Base-by-base conservation (phyloP, 2,329 filamentous ascomycete genomes). In the Calonectria pauciramosa region DNA sequence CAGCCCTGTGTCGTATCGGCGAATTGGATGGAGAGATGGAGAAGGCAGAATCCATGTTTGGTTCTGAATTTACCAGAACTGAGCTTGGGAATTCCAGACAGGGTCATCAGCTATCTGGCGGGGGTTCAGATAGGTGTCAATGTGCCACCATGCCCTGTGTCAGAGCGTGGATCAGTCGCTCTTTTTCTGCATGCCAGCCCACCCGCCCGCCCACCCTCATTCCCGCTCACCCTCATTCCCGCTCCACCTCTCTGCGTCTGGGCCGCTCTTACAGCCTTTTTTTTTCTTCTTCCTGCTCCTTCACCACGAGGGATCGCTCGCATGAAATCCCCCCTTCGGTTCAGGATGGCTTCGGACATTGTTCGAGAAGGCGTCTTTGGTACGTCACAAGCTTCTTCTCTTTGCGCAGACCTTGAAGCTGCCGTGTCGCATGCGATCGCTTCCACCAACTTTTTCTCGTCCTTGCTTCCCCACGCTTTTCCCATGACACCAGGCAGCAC, bases 331-430 rank as follows among this genome's bases (percentile, higher is more conserved):
- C 72, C 81, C 65, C 75, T 70, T 76, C 82, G 80, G 69, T 79
- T 84, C 78, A 91, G 84, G 82, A 92, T 91, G 90, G 89, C 89
- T 74, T 86, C 88, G 77, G 86, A 89, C 78, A 85, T 86, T 78
- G 85, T 90, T 80, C 84, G 90, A 70, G 90, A 92, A 80, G 90
- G 90, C 84, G 87, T 91, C 79, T 91, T 92, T 80, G 90, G 90
- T 91, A 87, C 73, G 86, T 84, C n/a, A 38, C 60, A 47, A 52
- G 52, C 65, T 49, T 36, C 32, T 54, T 52, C 23, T 36, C 54
- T 71, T 30, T 60, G 64, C 26, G 32, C 49, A 68, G 20, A 16
- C 34, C 26, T 23, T 23, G 8, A 11, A 63, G 36, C 34, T 63
- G 56, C 36, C 23, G 23, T 30, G 56, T 63, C 56, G 56, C 56